Evolutionary conservation across 352 stramenopile species (phyloP).

Genomic region (Halophytophthora polymorphica): DNA sequence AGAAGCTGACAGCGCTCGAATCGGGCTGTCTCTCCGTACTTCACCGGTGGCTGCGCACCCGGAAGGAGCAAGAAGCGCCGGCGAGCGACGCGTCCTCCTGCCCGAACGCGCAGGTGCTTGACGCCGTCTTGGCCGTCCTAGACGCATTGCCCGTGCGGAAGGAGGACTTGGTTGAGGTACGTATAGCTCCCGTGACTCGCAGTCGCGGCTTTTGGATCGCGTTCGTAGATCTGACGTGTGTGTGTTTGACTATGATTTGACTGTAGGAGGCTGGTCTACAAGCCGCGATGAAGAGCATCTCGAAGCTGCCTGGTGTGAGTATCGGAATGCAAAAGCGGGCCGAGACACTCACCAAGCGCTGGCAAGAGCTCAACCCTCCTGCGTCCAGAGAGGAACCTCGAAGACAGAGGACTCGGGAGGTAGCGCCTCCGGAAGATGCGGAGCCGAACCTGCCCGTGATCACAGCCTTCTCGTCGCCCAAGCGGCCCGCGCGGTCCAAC

Average conservation of each 20-base stretch:
- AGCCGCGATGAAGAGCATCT: constrained; percentile 29
- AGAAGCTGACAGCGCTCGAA: constrained; percentile 52
- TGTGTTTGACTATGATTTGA: background rate
- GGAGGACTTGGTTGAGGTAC: constrained; percentile 60
- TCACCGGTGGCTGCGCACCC: constrained; percentile 52
- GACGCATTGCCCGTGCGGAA: constrained; percentile 59
- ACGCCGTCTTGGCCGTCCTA: constrained; percentile 48
- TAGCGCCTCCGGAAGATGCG: constrained; percentile 10
- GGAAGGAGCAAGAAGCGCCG: constrained; percentile 13
- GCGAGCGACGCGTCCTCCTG: constrained; percentile 1
- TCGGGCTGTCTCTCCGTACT: constrained; percentile 55
- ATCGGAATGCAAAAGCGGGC: constrained; percentile 37
- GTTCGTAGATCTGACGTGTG: background rate
- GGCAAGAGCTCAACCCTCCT: constrained; percentile 42
- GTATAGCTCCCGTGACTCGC: background rate
- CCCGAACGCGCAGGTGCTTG: constrained; percentile 65
- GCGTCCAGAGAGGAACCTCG: constrained; percentile 6
- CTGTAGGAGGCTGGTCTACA: constrained; percentile 35
- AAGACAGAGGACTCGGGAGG: constrained; percentile 10
- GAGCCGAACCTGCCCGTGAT: constrained; percentile 36
- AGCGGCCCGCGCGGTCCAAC: constrained; percentile 21
- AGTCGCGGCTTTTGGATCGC: background rate
- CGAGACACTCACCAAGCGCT: constrained; percentile 37
- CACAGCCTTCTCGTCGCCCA: constrained; percentile 38
- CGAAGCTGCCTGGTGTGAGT: constrained; percentile 24